Conservation (phyloP, 331 rosid species). For the Stylosanthes scabra region DNA sequence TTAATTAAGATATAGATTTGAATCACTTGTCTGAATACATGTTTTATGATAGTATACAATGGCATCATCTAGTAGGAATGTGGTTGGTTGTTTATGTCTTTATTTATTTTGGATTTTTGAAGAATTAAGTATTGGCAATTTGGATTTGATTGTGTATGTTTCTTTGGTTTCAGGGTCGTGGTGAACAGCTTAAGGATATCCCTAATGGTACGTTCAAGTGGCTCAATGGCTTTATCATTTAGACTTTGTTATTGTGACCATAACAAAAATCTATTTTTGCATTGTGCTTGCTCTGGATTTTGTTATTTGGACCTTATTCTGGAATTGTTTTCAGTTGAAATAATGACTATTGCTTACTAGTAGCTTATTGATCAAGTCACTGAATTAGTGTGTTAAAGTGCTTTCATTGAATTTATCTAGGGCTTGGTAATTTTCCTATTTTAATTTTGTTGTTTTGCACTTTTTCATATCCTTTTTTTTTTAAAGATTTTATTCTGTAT, state of each 20-base stretch:
- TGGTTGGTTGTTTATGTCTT: neutral
- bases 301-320: neutral
- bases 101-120: neutral
- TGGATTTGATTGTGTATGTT: neutral
- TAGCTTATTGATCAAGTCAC: neutral
- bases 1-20: neutral
- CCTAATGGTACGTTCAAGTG: constrained; percentile 73
- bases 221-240: neutral
- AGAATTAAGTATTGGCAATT: neutral
- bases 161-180: constrained; percentile 74
- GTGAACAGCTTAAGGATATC: constrained; percentile 85
- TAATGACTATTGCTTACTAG: constrained; percentile 10
- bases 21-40: neutral
- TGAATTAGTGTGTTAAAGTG: neutral
- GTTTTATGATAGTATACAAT: neutral
- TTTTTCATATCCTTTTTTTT: neutral
- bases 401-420: neutral
- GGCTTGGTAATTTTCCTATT: neutral
- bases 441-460: neutral
- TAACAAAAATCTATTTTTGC: neutral
- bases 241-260: neutral
- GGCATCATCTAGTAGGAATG: no score
- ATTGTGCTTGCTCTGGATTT: neutral
- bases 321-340: neutral
- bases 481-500: neutral